Base-by-base conservation (phyloP, 108 stramenopile species). In the Pseudonitzschia multistriata region DNA sequence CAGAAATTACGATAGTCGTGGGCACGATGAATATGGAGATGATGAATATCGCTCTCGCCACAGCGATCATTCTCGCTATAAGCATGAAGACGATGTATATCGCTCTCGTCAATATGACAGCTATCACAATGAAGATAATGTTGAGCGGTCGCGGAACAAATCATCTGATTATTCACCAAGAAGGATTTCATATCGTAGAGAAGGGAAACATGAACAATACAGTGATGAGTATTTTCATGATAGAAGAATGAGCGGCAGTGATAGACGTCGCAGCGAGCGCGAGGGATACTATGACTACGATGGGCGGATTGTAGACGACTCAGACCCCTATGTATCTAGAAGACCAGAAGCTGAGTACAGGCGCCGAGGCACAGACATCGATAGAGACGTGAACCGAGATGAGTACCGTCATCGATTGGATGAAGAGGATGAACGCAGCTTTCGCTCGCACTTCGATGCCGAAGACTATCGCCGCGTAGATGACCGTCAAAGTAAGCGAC, bases 401-500 rank as follows among this genome's bases (percentile, higher is more conserved):
- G 31, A 35, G 13, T 21, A 33, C 29, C 10, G 21, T 35, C 29
- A 35, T 59, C 31, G 34, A 59, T 14, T 36, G 33, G 31, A 35
- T 33, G 34, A 59, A 14, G 29, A 59, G 6, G 11, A 59, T 14
- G 31, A 59, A 59, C 28, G 13, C 13, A 33, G 29, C 11, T 33
- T 21, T 19, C 11, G 3, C 35, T 33, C 57, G 13, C 31, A 19
- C n/a, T 35, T 33, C 57, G 31, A 37, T 33, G 33, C 10, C 57
- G n/a, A 33, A 14, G 33, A 33, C 13, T 59, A 33, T 59, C 35
- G 35, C n/a, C 57, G 57, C 0, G 57, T 30, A 30, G 31, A 35
- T 33, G 57, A 59, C 5, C 34, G 34, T 59, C 17, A 35, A 30
- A 59, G 57, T n/a, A 59, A 29, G n/a, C 31, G 31, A 59, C 31